Conservation (phyloP, 164 flowering plant species). For the Liquidambar formosana region DNA sequence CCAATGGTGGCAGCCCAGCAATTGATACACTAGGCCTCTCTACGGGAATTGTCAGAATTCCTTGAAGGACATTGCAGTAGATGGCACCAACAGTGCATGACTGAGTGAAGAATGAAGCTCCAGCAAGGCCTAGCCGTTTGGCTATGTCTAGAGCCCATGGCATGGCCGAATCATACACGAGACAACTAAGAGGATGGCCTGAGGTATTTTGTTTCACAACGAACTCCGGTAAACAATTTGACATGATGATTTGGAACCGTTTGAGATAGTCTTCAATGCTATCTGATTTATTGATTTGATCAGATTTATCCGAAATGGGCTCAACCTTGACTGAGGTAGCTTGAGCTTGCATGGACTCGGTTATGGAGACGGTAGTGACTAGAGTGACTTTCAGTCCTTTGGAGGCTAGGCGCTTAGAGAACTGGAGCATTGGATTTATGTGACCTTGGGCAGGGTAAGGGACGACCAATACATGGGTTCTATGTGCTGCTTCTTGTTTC, state of each 20-base stretch:
- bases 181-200: constrained; percentile 6
- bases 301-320: too few species aligned
- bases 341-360: constrained; percentile 8
- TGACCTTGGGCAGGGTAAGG: constrained; percentile 56
- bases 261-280: constrained; percentile 7
- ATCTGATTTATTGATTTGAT: too few species aligned
- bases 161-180: constrained; percentile 23
- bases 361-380: constrained; percentile 26
- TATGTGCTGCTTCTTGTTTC: background rate
- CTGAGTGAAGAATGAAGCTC: constrained; percentile 24
- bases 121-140: constrained; percentile 9
- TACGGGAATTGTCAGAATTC: constrained; percentile 3
- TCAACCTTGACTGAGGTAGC: too few species aligned
- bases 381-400: constrained; percentile 44
- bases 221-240: constrained; percentile 10
- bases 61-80: constrained; percentile 23
- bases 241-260: background rate
- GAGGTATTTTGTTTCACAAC: background rate
- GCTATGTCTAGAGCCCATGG: constrained; percentile 28
- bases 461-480: constrained; percentile 29
- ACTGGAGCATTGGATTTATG: constrained; percentile 55
- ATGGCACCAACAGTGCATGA: constrained; percentile 16
- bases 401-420: constrained; percentile 37
- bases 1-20: constrained; percentile 21
- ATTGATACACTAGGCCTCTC: background rate